Evolutionary conservation across 2,329 filamentous ascomycete species (phyloP).

Genomic region (Nannizziopsis arthrosporioides): DNA sequence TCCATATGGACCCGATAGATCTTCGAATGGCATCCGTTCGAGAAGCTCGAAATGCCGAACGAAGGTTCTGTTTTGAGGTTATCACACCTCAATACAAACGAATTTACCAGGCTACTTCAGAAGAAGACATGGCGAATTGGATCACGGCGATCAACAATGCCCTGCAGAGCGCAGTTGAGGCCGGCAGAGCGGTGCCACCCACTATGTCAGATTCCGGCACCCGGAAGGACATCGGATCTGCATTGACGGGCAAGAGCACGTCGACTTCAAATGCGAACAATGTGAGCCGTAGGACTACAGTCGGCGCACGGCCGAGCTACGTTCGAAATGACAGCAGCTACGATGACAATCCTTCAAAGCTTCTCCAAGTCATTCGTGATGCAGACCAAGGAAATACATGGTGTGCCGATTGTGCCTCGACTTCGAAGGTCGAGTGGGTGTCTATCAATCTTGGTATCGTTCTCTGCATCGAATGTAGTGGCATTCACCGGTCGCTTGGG

Average conservation of each 20-base stretch:
- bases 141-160: constrained; percentile 95
- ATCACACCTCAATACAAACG: constrained; percentile 94
- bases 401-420: constrained; percentile 90
- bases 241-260: constrained; percentile 82
- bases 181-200: constrained; percentile 47
- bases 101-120: constrained; percentile 93
- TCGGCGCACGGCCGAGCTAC: constrained; percentile 71
- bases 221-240: constrained; percentile 79
- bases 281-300: constrained; percentile 76
- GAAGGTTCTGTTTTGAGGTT: constrained; percentile 94
- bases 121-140: constrained; percentile 97
- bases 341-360: constrained; percentile 72
- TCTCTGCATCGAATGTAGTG: constrained; percentile 94
- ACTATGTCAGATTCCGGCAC: constrained; percentile 46
- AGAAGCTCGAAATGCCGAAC: constrained; percentile 86
- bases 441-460: constrained; percentile 96
- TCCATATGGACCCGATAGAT: constrained; percentile 97
- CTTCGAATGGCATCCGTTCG: constrained; percentile 92
- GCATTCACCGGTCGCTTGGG: constrained; percentile 88
- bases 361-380: constrained; percentile 77
- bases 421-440: constrained; percentile 93
- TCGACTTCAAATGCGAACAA: constrained; percentile 40
- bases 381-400: constrained; percentile 84
- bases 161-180: constrained; percentile 83
- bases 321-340: constrained; percentile 58